Percentiles rank a stretch among this genome's conserved stretches.
phyloP scores from a whole-genome alignment of 2,329 filamentous ascomycete genomes.

The Fusarium tjaetaba region DNA sequence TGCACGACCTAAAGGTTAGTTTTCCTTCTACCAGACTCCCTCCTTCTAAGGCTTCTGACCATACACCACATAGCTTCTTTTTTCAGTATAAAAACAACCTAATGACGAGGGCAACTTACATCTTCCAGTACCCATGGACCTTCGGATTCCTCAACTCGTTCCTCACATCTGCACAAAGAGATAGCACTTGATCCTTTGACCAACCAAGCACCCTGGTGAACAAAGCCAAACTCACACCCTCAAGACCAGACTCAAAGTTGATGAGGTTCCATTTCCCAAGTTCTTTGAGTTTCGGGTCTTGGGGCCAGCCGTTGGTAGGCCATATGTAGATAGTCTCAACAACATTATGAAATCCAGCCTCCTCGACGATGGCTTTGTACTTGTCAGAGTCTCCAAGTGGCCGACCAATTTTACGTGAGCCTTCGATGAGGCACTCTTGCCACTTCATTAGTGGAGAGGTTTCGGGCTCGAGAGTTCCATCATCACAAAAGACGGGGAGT shows the following conservation, averaged over 20 bases:
- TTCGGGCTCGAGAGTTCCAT: neutral
- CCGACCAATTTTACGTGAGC: conserved; percentile 13
- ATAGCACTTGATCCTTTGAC: conserved; percentile 7
- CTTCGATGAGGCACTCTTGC: conserved; percentile 16
- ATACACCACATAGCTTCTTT: neutral
- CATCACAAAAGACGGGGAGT: conserved; percentile 19
- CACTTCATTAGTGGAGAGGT: conserved; percentile 8
- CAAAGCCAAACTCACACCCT: conserved; percentile 25
- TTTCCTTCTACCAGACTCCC: neutral
- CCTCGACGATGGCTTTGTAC: conserved; percentile 11
- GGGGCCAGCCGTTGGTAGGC: conserved; percentile 32
- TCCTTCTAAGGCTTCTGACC: neutral
- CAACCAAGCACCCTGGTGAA: conserved; percentile 26
- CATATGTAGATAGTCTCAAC: conserved; percentile 24
- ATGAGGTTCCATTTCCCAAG: conserved; percentile 26
- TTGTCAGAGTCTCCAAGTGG: conserved; percentile 16
- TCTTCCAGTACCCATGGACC: conserved; percentile 19
- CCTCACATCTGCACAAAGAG: conserved; percentile 12
- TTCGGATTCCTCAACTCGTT: conserved; percentile 17
- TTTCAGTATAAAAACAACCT: rapidly evolving
- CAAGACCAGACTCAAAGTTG: conserved; percentile 23
- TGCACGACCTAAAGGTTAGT: rapidly evolving
- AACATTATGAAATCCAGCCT: conserved; percentile 17
- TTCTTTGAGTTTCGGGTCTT: conserved; percentile 32
- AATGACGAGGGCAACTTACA: neutral